Evolutionary conservation across 73 alveolate genomes (phyloP), one percentile per base, ranked within the genome.

Genomic region (Paramecium tetraurelia): DNA sequence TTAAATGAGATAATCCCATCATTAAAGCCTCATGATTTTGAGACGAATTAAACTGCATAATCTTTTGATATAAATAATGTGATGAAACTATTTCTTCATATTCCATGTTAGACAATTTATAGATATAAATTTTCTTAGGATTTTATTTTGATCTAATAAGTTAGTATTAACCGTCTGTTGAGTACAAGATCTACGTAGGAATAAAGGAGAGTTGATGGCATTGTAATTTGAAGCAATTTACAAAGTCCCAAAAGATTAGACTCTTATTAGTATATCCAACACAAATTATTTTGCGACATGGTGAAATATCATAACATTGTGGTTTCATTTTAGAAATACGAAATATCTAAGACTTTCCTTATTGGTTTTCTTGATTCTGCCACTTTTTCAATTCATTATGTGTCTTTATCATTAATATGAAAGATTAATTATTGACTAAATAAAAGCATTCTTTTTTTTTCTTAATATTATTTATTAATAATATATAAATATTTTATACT

Each of bases 381-480:
- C 84, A 20, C 27, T 63, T 63, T 2, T 63, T 63, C 46, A 33
- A 63, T 63, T 22, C 48, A 27, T 63, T 63, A 27, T 31, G 24
- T 63, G 41, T 33, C 84, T 14, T 63, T 31, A 63, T 63, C 84
- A 63, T 63, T 63, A 31, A 22, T 63, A 31, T 33, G 50, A 22
- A 63, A 63, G 84, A 63, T 63, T 31, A 63, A 63, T 63, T 63
- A 63, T 63, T 63, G 84, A 24, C 84, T 63, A 63, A 63, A 63
- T 63, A 63, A 63, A 63, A 63, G 84, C 84, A 63, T 63, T 63
- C 84, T 33, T 63, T 63, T 63, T 58, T 63, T 63, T 63, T 31
- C 41, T 63, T 31, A 31, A 63, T 31, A 63, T 63, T 63, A 63
- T 63, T 63, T 14, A 31, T 27, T 63, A 63, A 53, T 53, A 53